phyloP scores from a whole-genome alignment of 257 asterid species.

The Knoxia roxburghii region DNA sequence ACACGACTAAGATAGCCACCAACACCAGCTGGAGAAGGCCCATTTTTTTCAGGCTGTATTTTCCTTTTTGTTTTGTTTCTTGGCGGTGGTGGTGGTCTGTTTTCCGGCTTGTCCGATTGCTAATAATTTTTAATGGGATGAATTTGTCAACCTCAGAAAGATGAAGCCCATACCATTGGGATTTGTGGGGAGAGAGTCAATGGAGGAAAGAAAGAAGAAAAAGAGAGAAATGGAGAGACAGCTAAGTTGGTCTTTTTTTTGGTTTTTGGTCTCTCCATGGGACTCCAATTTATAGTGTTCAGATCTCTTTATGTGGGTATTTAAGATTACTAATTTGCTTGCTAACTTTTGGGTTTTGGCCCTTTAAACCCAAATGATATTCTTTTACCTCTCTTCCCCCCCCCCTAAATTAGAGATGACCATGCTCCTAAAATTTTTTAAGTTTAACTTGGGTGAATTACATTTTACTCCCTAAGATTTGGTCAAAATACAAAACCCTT shows the following conservation, averaged over 20 bases:
- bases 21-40: constrained; percentile 4
- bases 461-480: too few relatives aligned
- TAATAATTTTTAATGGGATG: too few relatives aligned
- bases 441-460: too few relatives aligned
- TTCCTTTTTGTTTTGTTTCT: too few relatives aligned
- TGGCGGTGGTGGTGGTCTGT: too few relatives aligned
- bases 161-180: background rate
- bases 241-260: background rate
- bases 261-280: background rate
- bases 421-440: too few relatives aligned
- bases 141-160: background rate
- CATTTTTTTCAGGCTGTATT: too few relatives aligned
- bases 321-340: background rate
- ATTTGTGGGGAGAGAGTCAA: background rate
- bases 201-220: background rate
- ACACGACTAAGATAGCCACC: constrained; percentile 10
- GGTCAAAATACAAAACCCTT: too few relatives aligned
- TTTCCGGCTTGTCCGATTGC: too few relatives aligned
- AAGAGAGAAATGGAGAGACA: too few relatives aligned
- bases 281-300: constrained; percentile 18
- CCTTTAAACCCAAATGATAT: background rate
- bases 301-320: background rate
- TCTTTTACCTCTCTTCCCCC: too few relatives aligned
- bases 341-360: background rate
- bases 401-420: too few relatives aligned